phyloP scores from a whole-genome alignment of 164 flowering plant species.

The Chimonanthus praecox region DNA sequence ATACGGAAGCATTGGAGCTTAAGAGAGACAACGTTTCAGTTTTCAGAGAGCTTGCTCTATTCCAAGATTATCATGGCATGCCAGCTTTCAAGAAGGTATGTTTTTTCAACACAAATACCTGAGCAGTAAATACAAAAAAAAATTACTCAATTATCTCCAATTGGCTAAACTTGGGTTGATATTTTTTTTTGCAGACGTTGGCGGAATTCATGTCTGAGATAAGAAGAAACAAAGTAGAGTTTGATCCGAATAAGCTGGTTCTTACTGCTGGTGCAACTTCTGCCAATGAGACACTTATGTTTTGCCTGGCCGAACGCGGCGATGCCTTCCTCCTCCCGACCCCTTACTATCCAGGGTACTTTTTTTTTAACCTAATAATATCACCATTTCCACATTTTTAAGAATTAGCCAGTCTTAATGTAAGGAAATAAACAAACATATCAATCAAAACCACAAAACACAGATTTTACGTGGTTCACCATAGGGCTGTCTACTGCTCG shows the following conservation, averaged over 20 bases:
- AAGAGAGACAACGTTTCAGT: slow-evolving; percentile 23
- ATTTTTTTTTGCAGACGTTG: slow-evolving; percentile 43
- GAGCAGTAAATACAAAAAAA: neutral
- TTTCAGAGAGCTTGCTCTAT: slow-evolving; percentile 44
- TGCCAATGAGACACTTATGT: slow-evolving; percentile 80
- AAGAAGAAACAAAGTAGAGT: slow-evolving; percentile 62
- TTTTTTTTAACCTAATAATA: neutral
- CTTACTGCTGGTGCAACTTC: slow-evolving; percentile 92
- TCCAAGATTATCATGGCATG: slow-evolving; percentile 46
- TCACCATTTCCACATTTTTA: neutral
- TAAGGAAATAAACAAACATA: too few species aligned
- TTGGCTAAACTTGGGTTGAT: neutral
- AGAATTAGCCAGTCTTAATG: too few species aligned
- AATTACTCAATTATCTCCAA: neutral
- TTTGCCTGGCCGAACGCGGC: slow-evolving; percentile 77
- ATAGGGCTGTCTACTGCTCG: too few species aligned
- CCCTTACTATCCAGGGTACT: slow-evolving; percentile 88
- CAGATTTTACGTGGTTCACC: too few species aligned
- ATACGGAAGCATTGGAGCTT: slow-evolving; percentile 22
- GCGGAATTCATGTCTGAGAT: slow-evolving; percentile 66
- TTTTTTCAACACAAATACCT: neutral
- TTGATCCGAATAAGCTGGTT: slow-evolving; percentile 59
- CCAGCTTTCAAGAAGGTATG: slow-evolving; percentile 40
- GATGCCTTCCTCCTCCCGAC: slow-evolving; percentile 88
- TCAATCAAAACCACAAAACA: too few species aligned